phyloP scores from a whole-genome alignment of 73 alveolate species.

The Paramecium primaurelia region DNA sequence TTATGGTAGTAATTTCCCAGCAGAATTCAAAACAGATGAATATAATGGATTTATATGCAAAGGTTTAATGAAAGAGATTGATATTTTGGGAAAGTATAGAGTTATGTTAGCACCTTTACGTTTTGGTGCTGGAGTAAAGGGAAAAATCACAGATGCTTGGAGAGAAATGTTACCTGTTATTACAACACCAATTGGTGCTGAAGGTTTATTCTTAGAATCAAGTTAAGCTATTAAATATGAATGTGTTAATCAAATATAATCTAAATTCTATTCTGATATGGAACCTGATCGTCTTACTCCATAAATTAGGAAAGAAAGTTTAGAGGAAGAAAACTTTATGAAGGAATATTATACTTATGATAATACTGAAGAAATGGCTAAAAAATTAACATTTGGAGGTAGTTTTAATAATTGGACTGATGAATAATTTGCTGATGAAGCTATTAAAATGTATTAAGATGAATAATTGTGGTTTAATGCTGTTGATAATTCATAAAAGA shows the following conservation, averaged over 20 bases:
- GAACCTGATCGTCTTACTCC: not conserved
- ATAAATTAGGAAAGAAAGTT: not conserved
- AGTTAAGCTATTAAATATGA: slow-evolving; percentile 1
- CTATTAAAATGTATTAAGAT: slow-evolving; percentile 16
- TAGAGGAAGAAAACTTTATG: not conserved
- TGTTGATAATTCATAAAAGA: not conserved
- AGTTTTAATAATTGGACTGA: slow-evolving; percentile 37
- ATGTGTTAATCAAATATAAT: not conserved
- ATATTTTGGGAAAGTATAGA: slow-evolving; percentile 59
- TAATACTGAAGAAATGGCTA: not conserved
- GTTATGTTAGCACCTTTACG: slow-evolving; percentile 65
- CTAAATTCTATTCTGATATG: not conserved
- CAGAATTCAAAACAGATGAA: not conserved
- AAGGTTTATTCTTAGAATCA: slow-evolving; percentile 59
- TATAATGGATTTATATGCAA: slow-evolving; percentile 50
- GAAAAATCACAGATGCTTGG: slow-evolving; percentile 69
- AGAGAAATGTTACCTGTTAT: slow-evolving; percentile 65
- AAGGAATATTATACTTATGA: not conserved
- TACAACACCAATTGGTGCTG: slow-evolving; percentile 74
- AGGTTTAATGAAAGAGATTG: slow-evolving; percentile 58
- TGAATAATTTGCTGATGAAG: slow-evolving; percentile 44
- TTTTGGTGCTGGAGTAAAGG: slow-evolving; percentile 74
- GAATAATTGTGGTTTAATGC: slow-evolving; percentile 37
- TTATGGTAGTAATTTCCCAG: slow-evolving; percentile 63
- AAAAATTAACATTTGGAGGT: slow-evolving; percentile 54